Evolutionary conservation across 257 asterid species (phyloP).

Genomic region (Solanum tarapatanum): DNA sequence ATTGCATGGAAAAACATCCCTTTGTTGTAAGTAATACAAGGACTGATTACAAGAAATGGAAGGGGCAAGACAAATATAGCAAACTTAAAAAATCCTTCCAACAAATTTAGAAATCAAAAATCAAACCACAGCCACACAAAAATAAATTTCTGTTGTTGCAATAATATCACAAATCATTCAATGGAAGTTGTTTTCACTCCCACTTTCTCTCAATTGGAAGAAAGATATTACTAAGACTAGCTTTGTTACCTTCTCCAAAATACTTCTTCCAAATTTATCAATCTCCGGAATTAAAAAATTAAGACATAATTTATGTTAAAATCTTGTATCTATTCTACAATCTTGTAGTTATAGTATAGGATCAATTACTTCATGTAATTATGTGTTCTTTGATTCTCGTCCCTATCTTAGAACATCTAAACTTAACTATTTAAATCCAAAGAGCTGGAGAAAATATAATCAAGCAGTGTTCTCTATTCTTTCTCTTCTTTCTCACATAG

Average conservation of each 20-base stretch:
- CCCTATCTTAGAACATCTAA: not conserved
- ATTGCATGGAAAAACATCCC: not conserved
- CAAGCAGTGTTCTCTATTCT: not conserved
- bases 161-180: not conserved
- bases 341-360: not conserved
- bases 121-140: not conserved
- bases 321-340: not conserved
- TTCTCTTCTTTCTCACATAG: not conserved
- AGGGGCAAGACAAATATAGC: not conserved
- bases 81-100: not conserved
- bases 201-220: not conserved
- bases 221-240: not conserved
- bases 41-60: conserved; percentile 15
- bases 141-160: not conserved
- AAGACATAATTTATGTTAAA: not conserved
- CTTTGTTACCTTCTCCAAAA: not conserved
- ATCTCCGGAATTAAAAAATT: not conserved
- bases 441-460: not conserved
- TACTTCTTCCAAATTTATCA: not conserved
- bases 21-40: not conserved
- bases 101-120: not conserved
- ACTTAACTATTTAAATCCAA: not conserved
- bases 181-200: not conserved
- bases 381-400: not conserved
- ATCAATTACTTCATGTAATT: not conserved